Conservation (phyloP, 768 basidiomycete species). For the Mycena polygramma region DNA sequence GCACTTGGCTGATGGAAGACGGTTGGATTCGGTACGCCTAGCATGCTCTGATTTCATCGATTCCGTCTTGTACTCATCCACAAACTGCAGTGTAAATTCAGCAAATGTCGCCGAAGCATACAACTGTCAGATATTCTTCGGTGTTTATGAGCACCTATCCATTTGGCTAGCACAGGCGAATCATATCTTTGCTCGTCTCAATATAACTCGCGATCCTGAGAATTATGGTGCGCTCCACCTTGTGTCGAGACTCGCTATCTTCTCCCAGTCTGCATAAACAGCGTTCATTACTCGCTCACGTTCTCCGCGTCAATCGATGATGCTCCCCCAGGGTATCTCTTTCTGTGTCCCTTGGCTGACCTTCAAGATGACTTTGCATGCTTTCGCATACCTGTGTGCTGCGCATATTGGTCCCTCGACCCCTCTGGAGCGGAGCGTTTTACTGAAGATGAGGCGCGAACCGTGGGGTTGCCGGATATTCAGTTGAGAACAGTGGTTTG, state of each 20-base stretch:
- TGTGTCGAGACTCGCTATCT: too few species aligned
- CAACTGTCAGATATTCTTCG: neutral
- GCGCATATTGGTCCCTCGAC: neutral
- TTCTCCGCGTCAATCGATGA: neutral
- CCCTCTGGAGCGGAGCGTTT: neutral
- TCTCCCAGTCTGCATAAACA: neutral
- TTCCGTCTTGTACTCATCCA: too few species aligned
- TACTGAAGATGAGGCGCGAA: neutral
- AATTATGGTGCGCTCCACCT: too few species aligned
- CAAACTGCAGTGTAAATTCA: too few species aligned
- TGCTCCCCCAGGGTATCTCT: neutral
- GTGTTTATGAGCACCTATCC: too few species aligned
- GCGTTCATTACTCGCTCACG: neutral
- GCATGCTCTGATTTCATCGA: too few species aligned
- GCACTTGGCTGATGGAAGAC: too few species aligned
- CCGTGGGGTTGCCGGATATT: neutral
- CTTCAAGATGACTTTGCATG: neutral
- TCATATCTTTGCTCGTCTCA: too few species aligned
- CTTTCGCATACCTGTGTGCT: neutral
- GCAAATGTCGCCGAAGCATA: too few species aligned
- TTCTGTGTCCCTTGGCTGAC: neutral
- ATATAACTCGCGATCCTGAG: too few species aligned
- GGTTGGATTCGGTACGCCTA: constrained; percentile 1
- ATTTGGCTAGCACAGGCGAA: neutral
- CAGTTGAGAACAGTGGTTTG: neutral